These are phyloP conservation scores for Aspergillus fijiensis DNA, from an alignment of 2,329 filamentous ascomycete species.

Conservation along the genomic window DNA sequence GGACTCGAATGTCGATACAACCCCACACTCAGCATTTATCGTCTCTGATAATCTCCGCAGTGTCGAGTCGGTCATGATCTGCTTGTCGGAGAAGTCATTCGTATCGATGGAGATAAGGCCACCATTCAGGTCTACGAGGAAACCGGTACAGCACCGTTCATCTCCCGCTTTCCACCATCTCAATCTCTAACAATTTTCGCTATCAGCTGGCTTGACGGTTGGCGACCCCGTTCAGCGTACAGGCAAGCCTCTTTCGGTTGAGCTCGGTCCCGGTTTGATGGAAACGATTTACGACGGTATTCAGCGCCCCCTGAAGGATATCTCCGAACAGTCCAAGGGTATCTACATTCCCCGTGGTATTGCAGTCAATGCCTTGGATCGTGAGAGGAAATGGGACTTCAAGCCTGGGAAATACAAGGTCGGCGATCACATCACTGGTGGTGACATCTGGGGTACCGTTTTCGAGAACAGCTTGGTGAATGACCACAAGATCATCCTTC, in stretches of 20 bases:
- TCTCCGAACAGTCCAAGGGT: conserved; percentile 72
- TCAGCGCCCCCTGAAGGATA: conserved; percentile 86
- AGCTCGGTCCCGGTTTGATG: conserved; percentile 93
- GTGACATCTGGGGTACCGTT: conserved; percentile 92
- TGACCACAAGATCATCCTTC: conserved; percentile 89
- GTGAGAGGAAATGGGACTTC: conserved; percentile 94
- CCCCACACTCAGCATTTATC: conserved; percentile 7
- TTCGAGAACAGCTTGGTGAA: conserved; percentile 94
- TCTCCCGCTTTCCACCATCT: conserved; percentile 8
- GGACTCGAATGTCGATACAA: background rate
- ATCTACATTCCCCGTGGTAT: conserved; percentile 99
- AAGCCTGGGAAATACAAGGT: conserved; percentile 82
- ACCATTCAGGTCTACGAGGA: conserved; percentile 99
- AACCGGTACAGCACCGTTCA: conserved; percentile 62
- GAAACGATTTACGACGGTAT: conserved; percentile 99
- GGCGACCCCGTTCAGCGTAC: conserved; percentile 89
- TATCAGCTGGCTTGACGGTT: conserved; percentile 79
- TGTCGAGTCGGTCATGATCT: conserved; percentile 89
- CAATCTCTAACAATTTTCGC: conserved; percentile 11
- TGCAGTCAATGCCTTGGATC: conserved; percentile 80
- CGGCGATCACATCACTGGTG: conserved; percentile 93
- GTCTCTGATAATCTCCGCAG: conserved; percentile 44
- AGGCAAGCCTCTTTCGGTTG: conserved; percentile 94
- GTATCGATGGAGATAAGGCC: conserved; percentile 91
- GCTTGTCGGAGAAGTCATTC: conserved; percentile 95